These are phyloP conservation scores for Spiraea crenata DNA, from an alignment of 331 rosid species.

Conservation along the genomic window DNA sequence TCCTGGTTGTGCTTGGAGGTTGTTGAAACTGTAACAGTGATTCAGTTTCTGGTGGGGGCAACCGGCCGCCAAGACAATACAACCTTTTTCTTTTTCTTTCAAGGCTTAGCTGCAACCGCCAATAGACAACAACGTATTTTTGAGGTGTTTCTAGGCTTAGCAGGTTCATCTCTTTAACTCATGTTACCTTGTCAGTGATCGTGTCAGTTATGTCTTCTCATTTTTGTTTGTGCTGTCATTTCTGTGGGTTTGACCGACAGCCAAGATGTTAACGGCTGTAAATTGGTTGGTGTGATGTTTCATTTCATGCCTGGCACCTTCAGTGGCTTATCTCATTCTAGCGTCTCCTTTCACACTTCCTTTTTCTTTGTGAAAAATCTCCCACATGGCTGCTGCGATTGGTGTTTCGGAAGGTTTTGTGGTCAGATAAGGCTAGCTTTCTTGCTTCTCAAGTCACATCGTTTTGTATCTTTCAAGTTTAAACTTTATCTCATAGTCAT, in stretches of 20 bases:
- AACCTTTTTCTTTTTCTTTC: neutral
- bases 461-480: neutral
- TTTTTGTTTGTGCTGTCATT: conserved; percentile 10
- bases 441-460: neutral
- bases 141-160: too few relatives aligned
- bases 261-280: neutral
- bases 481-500: neutral
- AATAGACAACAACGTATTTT: too few relatives aligned
- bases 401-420: neutral
- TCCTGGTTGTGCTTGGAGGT: neutral
- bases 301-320: neutral
- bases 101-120: neutral
- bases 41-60: neutral
- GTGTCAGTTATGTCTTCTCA: neutral
- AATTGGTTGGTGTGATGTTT: neutral
- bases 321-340: neutral
- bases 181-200: neutral
- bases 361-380: neutral
- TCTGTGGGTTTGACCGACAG: neutral
- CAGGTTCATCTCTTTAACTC: neutral
- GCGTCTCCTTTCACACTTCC: neutral
- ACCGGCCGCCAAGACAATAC: neutral
- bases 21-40: too few relatives aligned
- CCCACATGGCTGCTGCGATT: neutral
- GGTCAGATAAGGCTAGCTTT: neutral